Evolutionary conservation across 2,329 filamentous ascomycete genomes (phyloP).

Genomic region (Alternaria brassicicola): DNA sequence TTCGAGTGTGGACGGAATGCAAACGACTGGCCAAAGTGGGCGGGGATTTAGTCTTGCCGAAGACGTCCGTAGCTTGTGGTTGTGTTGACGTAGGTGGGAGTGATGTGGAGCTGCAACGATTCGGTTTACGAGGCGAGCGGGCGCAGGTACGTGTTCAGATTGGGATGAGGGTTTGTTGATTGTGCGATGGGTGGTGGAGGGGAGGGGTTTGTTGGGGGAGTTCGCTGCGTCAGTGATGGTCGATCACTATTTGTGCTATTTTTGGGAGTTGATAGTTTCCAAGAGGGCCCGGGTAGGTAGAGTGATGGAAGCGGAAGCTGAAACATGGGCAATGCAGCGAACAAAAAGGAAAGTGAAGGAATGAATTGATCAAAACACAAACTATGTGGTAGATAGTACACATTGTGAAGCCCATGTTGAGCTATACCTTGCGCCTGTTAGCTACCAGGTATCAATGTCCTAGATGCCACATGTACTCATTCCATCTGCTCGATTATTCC

Average conservation of each 20-base stretch:
- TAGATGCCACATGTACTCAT: constrained; percentile 2
- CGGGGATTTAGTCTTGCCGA: not conserved
- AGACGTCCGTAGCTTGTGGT: not conserved
- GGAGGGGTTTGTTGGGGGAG: not conserved
- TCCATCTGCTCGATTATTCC: not conserved
- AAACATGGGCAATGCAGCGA: not conserved
- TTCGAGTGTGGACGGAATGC: not conserved
- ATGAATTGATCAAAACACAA: not conserved
- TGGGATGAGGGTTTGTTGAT: not conserved
- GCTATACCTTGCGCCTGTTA: not conserved
- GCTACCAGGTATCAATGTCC: not conserved
- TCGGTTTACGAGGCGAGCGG: not conserved
- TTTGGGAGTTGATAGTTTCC: not conserved
- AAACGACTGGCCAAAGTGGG: not conserved
- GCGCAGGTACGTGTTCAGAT: not conserved
- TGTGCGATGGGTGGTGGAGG: not conserved
- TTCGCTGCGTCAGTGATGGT: not conserved
- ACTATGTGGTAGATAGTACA: not conserved
- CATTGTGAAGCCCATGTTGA: not conserved
- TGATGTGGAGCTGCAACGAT: not conserved
- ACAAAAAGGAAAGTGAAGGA: not conserved
- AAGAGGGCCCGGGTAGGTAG: not conserved
- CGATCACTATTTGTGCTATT: not conserved
- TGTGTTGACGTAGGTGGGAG: not conserved
- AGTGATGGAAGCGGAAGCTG: not conserved